These are phyloP conservation scores for Rhizophora mangle DNA, from an alignment of 345 rosid species.

Conservation along the genomic window DNA sequence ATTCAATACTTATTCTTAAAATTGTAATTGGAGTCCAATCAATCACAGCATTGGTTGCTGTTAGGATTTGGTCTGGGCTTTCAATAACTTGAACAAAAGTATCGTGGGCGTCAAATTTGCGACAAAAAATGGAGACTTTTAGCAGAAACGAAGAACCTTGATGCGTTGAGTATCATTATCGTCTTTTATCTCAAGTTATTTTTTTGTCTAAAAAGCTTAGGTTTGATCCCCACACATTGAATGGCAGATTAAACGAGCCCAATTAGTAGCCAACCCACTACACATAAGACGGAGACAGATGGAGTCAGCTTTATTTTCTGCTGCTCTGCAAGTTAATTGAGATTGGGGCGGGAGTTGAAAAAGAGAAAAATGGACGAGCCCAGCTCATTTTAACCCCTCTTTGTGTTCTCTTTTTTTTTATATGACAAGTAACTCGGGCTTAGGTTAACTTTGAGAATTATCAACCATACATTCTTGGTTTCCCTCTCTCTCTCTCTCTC, in stretches of 20 bases:
- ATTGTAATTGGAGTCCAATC: too few species aligned
- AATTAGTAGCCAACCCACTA: background rate
- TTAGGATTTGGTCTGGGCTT: too few species aligned
- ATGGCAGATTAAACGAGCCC: background rate
- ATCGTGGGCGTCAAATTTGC: too few species aligned
- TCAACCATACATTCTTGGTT: too few species aligned
- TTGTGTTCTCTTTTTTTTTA: background rate
- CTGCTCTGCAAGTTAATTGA: slow-evolving; percentile 21
- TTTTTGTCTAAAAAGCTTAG: background rate
- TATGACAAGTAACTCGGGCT: too few species aligned
- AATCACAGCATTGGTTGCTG: too few species aligned
- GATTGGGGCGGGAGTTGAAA: background rate
- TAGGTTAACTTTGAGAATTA: too few species aligned
- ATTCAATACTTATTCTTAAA: too few species aligned
- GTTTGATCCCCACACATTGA: background rate
- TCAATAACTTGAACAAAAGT: too few species aligned
- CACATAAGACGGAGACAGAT: background rate
- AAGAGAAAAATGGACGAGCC: slow-evolving; percentile 10
- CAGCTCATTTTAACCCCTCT: background rate
- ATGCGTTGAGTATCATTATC: too few species aligned
- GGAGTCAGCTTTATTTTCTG: slow-evolving; percentile 10
- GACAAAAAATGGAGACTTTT: too few species aligned
- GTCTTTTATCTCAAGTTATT: background rate
- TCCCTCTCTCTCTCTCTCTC: slow-evolving; percentile 6
- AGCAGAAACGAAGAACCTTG: too few species aligned